A percentile compares a stretch with the other conserved stretches of the same genome.
phyloP scores from a whole-genome alignment of 2,329 filamentous ascomycete species.

The Fusarium pseudonygamai region DNA sequence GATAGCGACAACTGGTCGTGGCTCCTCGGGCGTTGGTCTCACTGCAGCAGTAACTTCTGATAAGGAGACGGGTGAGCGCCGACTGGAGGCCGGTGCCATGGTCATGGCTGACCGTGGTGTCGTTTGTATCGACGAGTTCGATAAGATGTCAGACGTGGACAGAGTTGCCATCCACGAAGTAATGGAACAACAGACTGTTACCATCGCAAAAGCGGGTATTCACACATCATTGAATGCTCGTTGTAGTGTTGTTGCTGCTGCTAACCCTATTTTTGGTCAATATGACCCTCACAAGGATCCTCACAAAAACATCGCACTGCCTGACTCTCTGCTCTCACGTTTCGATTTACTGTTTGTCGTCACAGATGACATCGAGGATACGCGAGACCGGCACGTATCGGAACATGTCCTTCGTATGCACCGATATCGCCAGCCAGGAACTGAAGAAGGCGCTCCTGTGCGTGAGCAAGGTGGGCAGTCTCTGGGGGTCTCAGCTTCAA shows the following conservation, averaged over 20 bases:
- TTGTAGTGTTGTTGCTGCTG: constrained; percentile 95
- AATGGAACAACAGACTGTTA: constrained; percentile 99
- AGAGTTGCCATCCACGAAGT: constrained; percentile 99
- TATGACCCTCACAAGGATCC: constrained; percentile 99
- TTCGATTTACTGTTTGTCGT: constrained; percentile 98
- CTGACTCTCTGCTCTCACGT: constrained; percentile 95
- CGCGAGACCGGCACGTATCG: constrained; percentile 87
- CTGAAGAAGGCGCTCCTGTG: constrained; percentile 93
- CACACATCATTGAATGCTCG: constrained; percentile 97
- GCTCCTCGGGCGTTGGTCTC: constrained; percentile 96
- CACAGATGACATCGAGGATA: constrained; percentile 97
- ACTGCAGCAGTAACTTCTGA: constrained; percentile 96
- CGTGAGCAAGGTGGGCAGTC: constrained; percentile 87
- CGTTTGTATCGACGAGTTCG: constrained; percentile 98
- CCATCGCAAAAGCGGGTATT: constrained; percentile 97
- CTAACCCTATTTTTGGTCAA: constrained; percentile 97
- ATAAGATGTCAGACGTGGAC: constrained; percentile 99
- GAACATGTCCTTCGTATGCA: constrained; percentile 99
- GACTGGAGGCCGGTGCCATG: constrained; percentile 97
- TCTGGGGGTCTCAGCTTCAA: constrained; percentile 86
- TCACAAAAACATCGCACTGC: constrained; percentile 97
- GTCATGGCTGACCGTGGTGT: constrained; percentile 96
- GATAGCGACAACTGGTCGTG: constrained; percentile 95
- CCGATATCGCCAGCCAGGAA: constrained; percentile 89
- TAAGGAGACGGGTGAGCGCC: constrained; percentile 95